Evolutionary conservation across 2,329 filamentous ascomycete species (phyloP).

Genomic region (Xylaria sp.): DNA sequence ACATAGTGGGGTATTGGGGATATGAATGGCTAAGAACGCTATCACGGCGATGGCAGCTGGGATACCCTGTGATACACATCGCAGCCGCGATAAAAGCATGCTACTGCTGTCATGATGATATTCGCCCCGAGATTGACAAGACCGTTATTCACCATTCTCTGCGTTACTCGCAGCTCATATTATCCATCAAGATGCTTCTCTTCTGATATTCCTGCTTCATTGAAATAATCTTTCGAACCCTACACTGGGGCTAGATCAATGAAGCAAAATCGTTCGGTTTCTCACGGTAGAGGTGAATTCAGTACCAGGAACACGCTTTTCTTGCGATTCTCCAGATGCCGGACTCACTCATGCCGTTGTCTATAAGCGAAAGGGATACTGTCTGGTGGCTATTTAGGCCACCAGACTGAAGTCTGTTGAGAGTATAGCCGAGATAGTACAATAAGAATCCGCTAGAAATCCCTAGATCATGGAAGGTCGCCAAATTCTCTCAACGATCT

Average conservation of each 20-base stretch:
- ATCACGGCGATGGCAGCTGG: background rate
- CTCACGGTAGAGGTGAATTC: background rate
- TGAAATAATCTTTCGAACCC: background rate
- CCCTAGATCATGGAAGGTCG: background rate
- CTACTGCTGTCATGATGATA: background rate
- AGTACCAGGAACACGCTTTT: background rate
- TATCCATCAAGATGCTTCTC: background rate
- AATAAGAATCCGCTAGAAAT: background rate
- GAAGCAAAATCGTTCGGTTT: background rate
- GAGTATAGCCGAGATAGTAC: background rate
- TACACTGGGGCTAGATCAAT: no score
- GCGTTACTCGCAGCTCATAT: background rate
- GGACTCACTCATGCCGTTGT: background rate
- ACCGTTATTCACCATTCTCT: background rate
- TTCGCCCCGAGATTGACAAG: background rate
- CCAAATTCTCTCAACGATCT: conserved; percentile 1
- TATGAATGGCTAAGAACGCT: background rate
- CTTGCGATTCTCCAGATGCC: background rate
- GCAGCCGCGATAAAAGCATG: background rate
- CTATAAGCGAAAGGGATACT: background rate
- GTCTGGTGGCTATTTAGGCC: background rate
- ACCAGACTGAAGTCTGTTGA: background rate
- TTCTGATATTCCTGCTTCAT: background rate
- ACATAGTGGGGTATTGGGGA: background rate
- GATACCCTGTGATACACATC: background rate